Percentiles rank a stretch among this genome's conserved stretches.
Evolutionary conservation across 192 early-diverging fungal genomes (phyloP).

Genomic region (Phlyctochytrium bullatum): DNA sequence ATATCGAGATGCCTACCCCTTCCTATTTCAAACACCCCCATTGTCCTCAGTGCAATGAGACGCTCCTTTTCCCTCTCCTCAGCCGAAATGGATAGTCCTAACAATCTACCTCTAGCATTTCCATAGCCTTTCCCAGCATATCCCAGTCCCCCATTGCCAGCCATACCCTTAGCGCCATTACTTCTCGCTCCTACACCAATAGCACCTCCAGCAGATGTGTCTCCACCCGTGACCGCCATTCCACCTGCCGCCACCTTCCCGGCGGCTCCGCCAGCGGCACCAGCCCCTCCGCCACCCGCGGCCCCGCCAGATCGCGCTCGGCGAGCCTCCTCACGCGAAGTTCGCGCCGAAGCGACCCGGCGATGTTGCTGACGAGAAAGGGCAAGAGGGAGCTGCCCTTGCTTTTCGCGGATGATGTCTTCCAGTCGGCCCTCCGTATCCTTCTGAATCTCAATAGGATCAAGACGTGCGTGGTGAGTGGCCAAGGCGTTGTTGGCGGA

Average conservation of each 20-base stretch:
- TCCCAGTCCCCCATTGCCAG: too few relatives aligned
- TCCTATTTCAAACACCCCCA: slow-evolving; percentile 13
- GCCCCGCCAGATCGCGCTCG: background rate
- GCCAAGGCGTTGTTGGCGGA: too few relatives aligned
- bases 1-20: slow-evolving; percentile 3
- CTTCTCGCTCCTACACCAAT: too few relatives aligned
- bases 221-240: too few relatives aligned
- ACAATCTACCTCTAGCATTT: background rate
- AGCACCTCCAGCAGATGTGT: too few relatives aligned
- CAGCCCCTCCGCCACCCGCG: background rate
- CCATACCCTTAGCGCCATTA: too few relatives aligned
- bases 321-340: slow-evolving; percentile 15
- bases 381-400: background rate
- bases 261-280: background rate
- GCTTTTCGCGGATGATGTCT: background rate
- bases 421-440: background rate
- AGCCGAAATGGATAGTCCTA: background rate
- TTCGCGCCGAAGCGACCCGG: slow-evolving; percentile 18
- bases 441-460: background rate
- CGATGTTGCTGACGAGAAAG: slow-evolving; percentile 1
- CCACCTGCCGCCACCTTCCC: background rate
- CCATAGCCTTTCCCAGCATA: too few relatives aligned
- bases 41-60: slow-evolving; percentile 10
- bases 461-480: background rate
- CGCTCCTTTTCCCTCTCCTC: slow-evolving; percentile 16